Base-by-base conservation (phyloP, 768 basidiomycete genomes). In the Coprinopsis cinerea region DNA sequence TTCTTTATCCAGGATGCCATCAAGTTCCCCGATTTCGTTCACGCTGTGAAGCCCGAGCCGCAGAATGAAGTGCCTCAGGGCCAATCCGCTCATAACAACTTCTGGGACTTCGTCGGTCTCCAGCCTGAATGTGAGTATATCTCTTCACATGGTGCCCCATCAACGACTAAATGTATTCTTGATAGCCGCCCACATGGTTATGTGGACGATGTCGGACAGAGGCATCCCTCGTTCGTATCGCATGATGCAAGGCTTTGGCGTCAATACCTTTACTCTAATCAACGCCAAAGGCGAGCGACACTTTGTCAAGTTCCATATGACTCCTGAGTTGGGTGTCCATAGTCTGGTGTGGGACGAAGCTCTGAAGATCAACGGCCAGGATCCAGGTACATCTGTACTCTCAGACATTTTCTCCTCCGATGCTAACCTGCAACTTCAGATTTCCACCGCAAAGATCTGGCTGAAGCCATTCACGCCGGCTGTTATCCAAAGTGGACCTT, bases 261-360 rank as follows among this genome's bases (percentile, higher is more conserved):
- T 94, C 41, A 92, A 95, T 65, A 89, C 90, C 0, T 94, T 76
- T 64, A 83, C 86, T 2, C 73, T 93, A 25, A 58, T 87, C 49
- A 90, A 90, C 57, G 70, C 66, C 0, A 61, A 76, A 23, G 82
- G 82, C 37, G 75, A 90, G 58, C 76, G 82, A 1, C 74, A 77
- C 48, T 94, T 94, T 57, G 91, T 93, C 66, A 94, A 93, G 64
- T 93, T 92, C 63, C 88, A 92, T 64, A 88, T 81, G 72, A 79
- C 78, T 32, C 81, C 91, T 15, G 78, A 91, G 64, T 76, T 92
- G 14, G 91, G 91, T 18, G 86, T 87, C 1, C 87, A 92, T 61
- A 85, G 81, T 50, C 68, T 94, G 14, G 71, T 86, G 4, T 95
- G 92, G 91, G 92, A 95, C 54, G 92, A 96, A 57, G 88, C 88